Conservation (phyloP, 106 monocot genomes). For the Hemerocallis citrina region DNA sequence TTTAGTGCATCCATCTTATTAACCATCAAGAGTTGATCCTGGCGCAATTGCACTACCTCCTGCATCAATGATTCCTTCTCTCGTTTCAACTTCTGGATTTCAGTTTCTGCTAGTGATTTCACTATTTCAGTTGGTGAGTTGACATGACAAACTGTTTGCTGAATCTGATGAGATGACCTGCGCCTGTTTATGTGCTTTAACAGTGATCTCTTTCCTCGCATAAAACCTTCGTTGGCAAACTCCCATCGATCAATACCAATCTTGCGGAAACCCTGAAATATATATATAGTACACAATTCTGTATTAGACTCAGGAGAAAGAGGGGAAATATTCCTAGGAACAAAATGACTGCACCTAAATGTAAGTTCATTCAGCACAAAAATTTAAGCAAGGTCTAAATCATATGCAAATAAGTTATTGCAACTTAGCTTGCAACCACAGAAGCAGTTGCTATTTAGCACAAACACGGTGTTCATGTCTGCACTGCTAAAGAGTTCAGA, state of each 20-base stretch:
- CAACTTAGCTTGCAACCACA: too few relatives aligned
- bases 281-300: constrained; percentile 5
- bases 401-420: too few relatives aligned
- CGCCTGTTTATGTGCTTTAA: constrained; percentile 57
- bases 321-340: neutral
- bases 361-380: neutral
- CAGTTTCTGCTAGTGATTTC: constrained; percentile 16
- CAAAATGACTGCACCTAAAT: neutral
- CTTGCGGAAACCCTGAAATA: constrained; percentile 62
- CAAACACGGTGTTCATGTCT: too few relatives aligned
- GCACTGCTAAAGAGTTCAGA: too few relatives aligned
- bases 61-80: constrained; percentile 42
- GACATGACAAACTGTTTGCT: constrained; percentile 13
- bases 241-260: constrained; percentile 64
- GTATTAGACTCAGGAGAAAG: neutral
- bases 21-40: constrained; percentile 38
- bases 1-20: constrained; percentile 42
- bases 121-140: constrained; percentile 17
- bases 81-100: constrained; percentile 35
- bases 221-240: constrained; percentile 68
- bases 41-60: constrained; percentile 37
- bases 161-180: constrained; percentile 32
- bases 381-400: too few relatives aligned
- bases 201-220: constrained; percentile 34
- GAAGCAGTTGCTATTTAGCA: too few relatives aligned